These are phyloP conservation scores for Lipomyces orientalis DNA, from an alignment of 805 yeast genomes.

Conservation along the genomic window DNA sequence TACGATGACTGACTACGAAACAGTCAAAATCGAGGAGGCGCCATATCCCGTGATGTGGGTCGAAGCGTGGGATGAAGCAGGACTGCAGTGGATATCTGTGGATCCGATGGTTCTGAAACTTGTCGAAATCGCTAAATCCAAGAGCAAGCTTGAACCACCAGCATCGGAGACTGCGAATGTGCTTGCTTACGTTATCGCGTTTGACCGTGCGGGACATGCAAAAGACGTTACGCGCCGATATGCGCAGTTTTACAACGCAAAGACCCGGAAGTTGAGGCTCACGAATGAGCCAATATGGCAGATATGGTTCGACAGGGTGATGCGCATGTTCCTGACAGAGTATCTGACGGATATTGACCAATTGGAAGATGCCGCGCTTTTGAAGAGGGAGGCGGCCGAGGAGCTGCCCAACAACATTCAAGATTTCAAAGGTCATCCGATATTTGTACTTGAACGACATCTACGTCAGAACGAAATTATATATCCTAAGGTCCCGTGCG, in stretches of 20 bases:
- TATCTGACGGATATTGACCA: conserved; percentile 49
- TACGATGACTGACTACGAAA: conserved; percentile 28
- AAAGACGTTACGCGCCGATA: conserved; percentile 88
- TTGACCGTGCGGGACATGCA: conserved; percentile 65
- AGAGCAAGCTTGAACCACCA: conserved; percentile 76
- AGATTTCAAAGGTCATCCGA: conserved; percentile 87
- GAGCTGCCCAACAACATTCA: conserved; percentile 86
- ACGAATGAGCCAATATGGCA: conserved; percentile 62
- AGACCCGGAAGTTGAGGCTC: conserved; percentile 74
- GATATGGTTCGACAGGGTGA: conserved; percentile 63
- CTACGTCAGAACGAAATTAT: conserved; percentile 74
- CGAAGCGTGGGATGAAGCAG: conserved; percentile 85
- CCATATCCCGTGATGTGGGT: conserved; percentile 84
- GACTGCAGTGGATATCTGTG: conserved; percentile 78
- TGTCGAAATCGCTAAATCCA: conserved; percentile 66
- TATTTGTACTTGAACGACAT: conserved; percentile 79
- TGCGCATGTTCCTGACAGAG: conserved; percentile 45
- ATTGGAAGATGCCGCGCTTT: conserved; percentile 65
- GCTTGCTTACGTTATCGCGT: conserved; percentile 78
- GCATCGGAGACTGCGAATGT: conserved; percentile 60
- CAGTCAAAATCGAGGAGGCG: conserved; percentile 27
- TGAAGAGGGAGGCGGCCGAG: conserved; percentile 67
- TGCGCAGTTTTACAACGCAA: conserved; percentile 70
- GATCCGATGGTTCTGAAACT: conserved; percentile 74
- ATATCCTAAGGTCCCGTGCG: conserved; percentile 72